Evolutionary conservation across 352 stramenopile genomes (phyloP).

Genomic region (Phytopythium ostracodes): DNA sequence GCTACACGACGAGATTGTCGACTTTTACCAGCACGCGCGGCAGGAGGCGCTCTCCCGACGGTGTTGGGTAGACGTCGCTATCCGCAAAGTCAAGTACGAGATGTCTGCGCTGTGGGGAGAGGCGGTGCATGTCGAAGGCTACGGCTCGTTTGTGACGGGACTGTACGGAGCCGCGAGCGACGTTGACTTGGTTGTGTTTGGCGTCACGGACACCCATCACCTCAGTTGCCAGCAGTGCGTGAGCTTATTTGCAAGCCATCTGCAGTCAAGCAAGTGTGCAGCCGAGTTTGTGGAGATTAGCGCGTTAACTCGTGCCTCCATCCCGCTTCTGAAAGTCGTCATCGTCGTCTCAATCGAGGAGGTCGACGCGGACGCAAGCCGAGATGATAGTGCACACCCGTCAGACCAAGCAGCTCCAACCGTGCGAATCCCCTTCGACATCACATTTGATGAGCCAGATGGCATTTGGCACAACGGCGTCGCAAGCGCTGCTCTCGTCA

Average conservation of each 20-base stretch:
- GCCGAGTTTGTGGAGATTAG: slow-evolving; percentile 51
- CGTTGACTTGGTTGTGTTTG: slow-evolving; percentile 80
- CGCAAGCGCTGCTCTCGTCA: slow-evolving; percentile 68
- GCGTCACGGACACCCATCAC: slow-evolving; percentile 39
- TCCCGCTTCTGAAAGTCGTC: slow-evolving; percentile 78
- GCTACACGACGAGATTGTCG: slow-evolving; percentile 72
- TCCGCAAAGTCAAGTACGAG: slow-evolving; percentile 37
- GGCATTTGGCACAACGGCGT: slow-evolving; percentile 63
- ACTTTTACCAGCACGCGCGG: slow-evolving; percentile 48
- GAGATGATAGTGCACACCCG: not conserved
- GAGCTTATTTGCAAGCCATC: slow-evolving; percentile 20
- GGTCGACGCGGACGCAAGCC: not conserved
- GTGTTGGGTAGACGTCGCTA: slow-evolving; percentile 45
- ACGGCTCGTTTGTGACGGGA: slow-evolving; percentile 72
- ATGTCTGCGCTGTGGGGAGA: slow-evolving; percentile 50
- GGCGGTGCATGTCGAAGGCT: slow-evolving; percentile 48
- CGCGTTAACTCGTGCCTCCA: slow-evolving; percentile 61
- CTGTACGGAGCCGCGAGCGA: slow-evolving; percentile 64
- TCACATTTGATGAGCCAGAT: slow-evolving; percentile 76
- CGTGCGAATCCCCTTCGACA: slow-evolving; percentile 68
- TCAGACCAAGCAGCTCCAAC: not conserved
- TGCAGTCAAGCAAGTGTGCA: slow-evolving; percentile 8
- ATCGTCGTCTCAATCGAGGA: slow-evolving; percentile 26
- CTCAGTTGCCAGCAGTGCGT: slow-evolving; percentile 59
- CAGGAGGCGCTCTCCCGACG: slow-evolving; percentile 28